Percentiles rank a stretch among this genome's conserved stretches.
Evolutionary conservation across 352 stramenopile genomes (phyloP).

Genomic region (Phytophthora fragariae): DNA sequence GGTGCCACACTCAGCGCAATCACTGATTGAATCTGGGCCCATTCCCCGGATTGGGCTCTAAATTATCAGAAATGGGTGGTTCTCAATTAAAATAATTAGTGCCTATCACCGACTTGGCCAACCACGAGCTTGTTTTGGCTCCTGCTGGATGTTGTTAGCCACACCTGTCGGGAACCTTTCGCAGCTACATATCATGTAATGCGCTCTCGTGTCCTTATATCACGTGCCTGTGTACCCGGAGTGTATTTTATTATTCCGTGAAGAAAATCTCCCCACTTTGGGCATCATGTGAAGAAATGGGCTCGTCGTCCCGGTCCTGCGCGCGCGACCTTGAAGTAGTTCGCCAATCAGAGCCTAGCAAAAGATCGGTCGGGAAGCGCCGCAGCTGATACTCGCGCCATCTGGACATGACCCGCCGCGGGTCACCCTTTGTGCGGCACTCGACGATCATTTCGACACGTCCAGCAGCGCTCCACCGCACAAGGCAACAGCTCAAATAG

Average conservation of each 20-base stretch:
- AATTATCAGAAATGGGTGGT: too few species aligned
- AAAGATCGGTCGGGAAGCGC: slow-evolving; percentile 13
- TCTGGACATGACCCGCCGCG: slow-evolving; percentile 24
- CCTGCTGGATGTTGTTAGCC: too few species aligned
- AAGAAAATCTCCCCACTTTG: too few species aligned
- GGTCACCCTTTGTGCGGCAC: slow-evolving; percentile 1
- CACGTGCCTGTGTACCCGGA: too few species aligned
- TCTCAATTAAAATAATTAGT: too few species aligned
- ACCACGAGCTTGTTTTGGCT: too few species aligned
- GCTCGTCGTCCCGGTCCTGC: background rate
- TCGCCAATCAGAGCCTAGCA: slow-evolving; percentile 13
- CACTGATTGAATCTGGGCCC: background rate
- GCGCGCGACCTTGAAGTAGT: slow-evolving; percentile 17
- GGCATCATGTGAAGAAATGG: too few species aligned
- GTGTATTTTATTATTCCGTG: too few species aligned
- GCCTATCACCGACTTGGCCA: too few species aligned
- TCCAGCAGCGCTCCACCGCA: background rate
- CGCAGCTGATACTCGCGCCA: slow-evolving; percentile 13
- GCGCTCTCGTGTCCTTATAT: background rate
- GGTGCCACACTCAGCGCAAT: background rate
- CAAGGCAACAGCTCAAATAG: background rate
- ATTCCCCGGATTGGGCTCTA: too few species aligned
- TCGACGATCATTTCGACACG: slow-evolving; percentile 15
- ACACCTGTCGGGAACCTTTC: background rate
- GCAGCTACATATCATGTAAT: background rate